These are phyloP conservation scores for Solioccasus polychromus DNA, from an alignment of 768 basidiomycete species.

Conservation along the genomic window DNA sequence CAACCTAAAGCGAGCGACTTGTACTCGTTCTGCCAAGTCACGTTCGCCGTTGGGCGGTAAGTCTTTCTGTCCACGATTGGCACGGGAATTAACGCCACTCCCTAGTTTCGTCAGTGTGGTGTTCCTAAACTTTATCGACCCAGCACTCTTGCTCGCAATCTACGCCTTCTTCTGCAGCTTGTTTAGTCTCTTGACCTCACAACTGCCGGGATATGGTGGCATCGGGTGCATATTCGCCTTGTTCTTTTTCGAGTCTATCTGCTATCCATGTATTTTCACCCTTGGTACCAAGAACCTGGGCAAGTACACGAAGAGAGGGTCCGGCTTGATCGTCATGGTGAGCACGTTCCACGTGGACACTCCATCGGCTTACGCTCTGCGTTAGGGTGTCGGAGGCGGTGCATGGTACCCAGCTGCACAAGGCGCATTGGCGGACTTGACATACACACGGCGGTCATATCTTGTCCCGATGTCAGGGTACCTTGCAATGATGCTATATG, in stretches of 20 bases:
- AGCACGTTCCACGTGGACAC: not conserved
- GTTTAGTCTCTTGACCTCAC: slow-evolving; percentile 50
- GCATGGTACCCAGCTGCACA: slow-evolving; percentile 70
- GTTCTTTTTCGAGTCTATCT: slow-evolving; percentile 78
- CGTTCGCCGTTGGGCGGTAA: slow-evolving; percentile 60
- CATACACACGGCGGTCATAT: slow-evolving; percentile 53
- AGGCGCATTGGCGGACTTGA: slow-evolving; percentile 49
- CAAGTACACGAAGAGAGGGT: slow-evolving; percentile 56
- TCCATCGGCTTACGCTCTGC: not conserved
- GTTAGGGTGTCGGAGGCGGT: slow-evolving; percentile 57
- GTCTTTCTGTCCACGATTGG: slow-evolving; percentile 7
- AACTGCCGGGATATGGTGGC: slow-evolving; percentile 50
- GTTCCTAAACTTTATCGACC: slow-evolving; percentile 61
- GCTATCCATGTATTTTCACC: slow-evolving; percentile 68
- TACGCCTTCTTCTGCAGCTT: slow-evolving; percentile 51
- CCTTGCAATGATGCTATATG: slow-evolving; percentile 54
- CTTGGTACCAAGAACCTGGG: slow-evolving; percentile 65
- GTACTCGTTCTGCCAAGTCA: slow-evolving; percentile 72
- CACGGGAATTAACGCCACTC: slow-evolving; percentile 13
- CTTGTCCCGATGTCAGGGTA: slow-evolving; percentile 61
- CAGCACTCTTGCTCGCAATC: slow-evolving; percentile 55
- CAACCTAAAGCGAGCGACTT: slow-evolving; percentile 55
- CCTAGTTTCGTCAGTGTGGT: slow-evolving; percentile 56
- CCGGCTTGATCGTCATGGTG: slow-evolving; percentile 63
- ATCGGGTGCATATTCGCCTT: slow-evolving; percentile 60